Base-by-base conservation (phyloP, 139 green algal genomes). In the Limnomonas spitsbergensis region DNA sequence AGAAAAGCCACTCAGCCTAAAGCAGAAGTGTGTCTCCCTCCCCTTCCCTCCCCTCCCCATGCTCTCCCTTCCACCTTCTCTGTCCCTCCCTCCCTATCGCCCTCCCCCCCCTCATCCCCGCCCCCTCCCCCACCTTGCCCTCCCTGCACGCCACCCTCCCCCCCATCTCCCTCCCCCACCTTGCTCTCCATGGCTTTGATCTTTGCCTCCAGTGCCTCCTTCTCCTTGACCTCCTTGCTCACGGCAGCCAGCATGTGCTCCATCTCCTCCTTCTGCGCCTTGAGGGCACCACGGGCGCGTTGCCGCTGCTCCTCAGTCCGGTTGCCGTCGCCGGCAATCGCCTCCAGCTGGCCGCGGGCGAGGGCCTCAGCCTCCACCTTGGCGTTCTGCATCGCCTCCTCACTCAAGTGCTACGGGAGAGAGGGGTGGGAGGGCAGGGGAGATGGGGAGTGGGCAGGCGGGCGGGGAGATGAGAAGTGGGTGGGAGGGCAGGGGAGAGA, bases 141-240 rank as follows among this genome's bases (percentile, higher is more conserved):
- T n/a, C n/a, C n/a, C n/a, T n/a, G n/a, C n/a, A n/a, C n/a, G n/a
- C n/a, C n/a, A n/a, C n/a, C n/a, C n/a, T n/a, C n/a, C n/a, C n/a
- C n/a, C n/a, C n/a, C n/a, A n/a, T n/a, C n/a, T n/a, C 14, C 47
- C 20, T 20, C 20, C 20, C 35, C 34, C 72, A 92, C 82, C 85
- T 93, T 93, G 83, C 84, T 84, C 66, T 94, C 83, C 85, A 92
- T 88, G 2, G 83, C 78, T 67, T 76, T 85, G 78, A 82, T 75
- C 69, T 79, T 81, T n/a, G 52, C 74, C 42, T 79, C 75, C 40
- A 85, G 69, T n/a, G 36, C 71, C 38, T 77, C 74, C 39, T 85
- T 83, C 27, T 83, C 67, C 68, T 83, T 82, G 9, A 40, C 66
- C 52, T 81, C 76, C 53, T 69, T 77, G 54, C 79, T 75, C 40